Evolutionary conservation across 2,329 filamentous ascomycete species (phyloP), one percentile per base, ranked within the genome.

Genomic region (Monilinia polystroma): DNA sequence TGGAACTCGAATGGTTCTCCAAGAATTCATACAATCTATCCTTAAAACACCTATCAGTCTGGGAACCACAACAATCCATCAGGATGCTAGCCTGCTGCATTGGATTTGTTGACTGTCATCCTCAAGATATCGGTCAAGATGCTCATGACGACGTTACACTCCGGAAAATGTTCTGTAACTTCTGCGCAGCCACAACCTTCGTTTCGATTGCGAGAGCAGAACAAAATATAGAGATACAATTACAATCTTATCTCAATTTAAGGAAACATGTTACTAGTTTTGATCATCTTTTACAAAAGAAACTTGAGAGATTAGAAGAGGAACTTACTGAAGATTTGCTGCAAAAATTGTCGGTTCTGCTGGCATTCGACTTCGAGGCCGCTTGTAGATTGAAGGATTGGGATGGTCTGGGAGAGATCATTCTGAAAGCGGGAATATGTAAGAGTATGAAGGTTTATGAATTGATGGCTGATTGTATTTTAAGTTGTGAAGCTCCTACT

Each of bases 1-100:
- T 81, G 3, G 92, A 97, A 72, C 80, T 96, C 4, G 84, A 93
- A 71, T 96, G 92, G 92, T 93, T 96, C 75, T 89, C 88, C 49
- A 88, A 88, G 69, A 94, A 91, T 70, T 84, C 90, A 1, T 96
- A 96, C 79, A 96, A 95, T 71, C 76, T 93, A 8, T 88, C 87
- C 0, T 77, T 94, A 5, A 86, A 87, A 68, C 81, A 88, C 67
- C 83, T 82, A 70, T 81, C 84, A 3, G 70, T 67, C 0, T 88
- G 89, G 81, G 76, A 83, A 32, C 80, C 87, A 1, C 75, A 76
- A 7, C 77, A 82, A 59, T 80, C 89, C 0, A 74, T 88, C 4
- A 80, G 84, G 4, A 81, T 96, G 32, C 78, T 89, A 58, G 76
- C 75, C 5, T 79, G 80, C 38, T 88, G 84, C 68, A 78, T 87